Base-by-base conservation (phyloP, 805 yeast species). In the Wickerhamomyces xylosicus region DNA sequence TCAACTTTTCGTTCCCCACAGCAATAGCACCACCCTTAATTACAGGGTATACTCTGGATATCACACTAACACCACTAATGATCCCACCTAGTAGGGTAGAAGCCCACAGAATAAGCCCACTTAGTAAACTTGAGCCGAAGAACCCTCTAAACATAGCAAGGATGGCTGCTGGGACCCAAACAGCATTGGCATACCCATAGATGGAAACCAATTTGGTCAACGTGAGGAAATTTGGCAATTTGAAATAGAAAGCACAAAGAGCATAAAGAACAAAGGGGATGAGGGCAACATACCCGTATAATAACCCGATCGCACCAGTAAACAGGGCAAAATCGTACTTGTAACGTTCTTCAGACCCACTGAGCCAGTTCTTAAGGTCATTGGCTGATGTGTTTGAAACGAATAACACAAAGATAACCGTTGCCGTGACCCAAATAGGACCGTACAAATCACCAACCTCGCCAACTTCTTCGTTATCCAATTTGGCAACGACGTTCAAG, bases 351-450 rank as follows among this genome's bases (percentile, higher is more conserved):
- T 67, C 62, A 17, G 63, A 63, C 19, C 59, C 57, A 36, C 57
- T 52, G 13, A 63, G 50, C 52, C 74, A 69, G 19, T 73, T 68
- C n/a, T 76, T 63, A n/a, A 86, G 49, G 18, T 82, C 53, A 36
- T 79, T 77, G 3, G 84, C 72, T 17, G 84, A 70, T 0, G 95
- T 80, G 28, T 82, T 73, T 34, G 87, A 71, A 41, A 86, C 77
- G 60, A 87, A 87, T 56, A 85, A 66, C 25, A 79, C 63, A 46
- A 84, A 74, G 1, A 85, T 75, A 37, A 85, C 73, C 0, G 95
- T 81, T 0, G 87, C 86, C 11, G 90, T 83, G 34, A 89, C 77
- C 97, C 97, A 89, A 16, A 86, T 64, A 7, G 94, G 82, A 1
- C 96, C 96, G 57, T 86, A 90, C 38, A 89, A 61, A 52, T 89